These are phyloP conservation scores for Pythium monospermum DNA, from an alignment of 352 stramenopile genomes.

Conservation along the genomic window DNA sequence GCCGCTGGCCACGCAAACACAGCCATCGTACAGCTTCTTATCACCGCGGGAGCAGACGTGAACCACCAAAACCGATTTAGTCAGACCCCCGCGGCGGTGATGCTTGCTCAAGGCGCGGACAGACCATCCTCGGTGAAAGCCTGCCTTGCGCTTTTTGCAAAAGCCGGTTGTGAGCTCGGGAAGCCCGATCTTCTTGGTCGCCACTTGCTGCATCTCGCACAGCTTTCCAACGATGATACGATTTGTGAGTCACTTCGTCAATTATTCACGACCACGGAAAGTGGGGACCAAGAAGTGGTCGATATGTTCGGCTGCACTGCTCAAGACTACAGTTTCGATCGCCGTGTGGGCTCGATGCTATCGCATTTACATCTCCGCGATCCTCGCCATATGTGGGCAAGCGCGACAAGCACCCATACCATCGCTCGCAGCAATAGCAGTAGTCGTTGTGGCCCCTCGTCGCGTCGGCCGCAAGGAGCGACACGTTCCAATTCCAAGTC, in stretches of 20 bases:
- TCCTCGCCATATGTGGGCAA: slow-evolving; percentile 21
- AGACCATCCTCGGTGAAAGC: slow-evolving; percentile 24
- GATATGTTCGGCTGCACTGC: slow-evolving; percentile 68
- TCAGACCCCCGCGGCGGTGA: slow-evolving; percentile 48
- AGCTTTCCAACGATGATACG: slow-evolving; percentile 32
- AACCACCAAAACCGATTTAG: slow-evolving; percentile 70
- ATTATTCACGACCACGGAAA: slow-evolving; percentile 13
- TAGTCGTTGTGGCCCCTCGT: too few relatives aligned
- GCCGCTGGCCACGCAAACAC: slow-evolving; percentile 35
- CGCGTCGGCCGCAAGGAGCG: slow-evolving; percentile 12
- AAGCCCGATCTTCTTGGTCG: slow-evolving; percentile 63
- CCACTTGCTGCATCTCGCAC: slow-evolving; percentile 47
- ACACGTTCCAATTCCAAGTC: slow-evolving; percentile 14
- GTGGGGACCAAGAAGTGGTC: slow-evolving; percentile 22
- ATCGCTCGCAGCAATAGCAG: too few relatives aligned
- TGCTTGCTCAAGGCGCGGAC: slow-evolving; percentile 31
- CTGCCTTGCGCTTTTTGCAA: slow-evolving; percentile 50
- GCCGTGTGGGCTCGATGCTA: neutral
- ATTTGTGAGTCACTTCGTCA: slow-evolving; percentile 27
- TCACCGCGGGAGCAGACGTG: slow-evolving; percentile 49
- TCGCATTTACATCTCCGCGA: slow-evolving; percentile 10
- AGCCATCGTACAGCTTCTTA: slow-evolving; percentile 47
- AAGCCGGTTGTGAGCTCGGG: slow-evolving; percentile 38
- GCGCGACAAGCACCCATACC: too few relatives aligned
- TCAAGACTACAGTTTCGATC: slow-evolving; percentile 36